Base-by-base conservation (phyloP, 768 basidiomycete species). In the Mycena epipterygia region DNA sequence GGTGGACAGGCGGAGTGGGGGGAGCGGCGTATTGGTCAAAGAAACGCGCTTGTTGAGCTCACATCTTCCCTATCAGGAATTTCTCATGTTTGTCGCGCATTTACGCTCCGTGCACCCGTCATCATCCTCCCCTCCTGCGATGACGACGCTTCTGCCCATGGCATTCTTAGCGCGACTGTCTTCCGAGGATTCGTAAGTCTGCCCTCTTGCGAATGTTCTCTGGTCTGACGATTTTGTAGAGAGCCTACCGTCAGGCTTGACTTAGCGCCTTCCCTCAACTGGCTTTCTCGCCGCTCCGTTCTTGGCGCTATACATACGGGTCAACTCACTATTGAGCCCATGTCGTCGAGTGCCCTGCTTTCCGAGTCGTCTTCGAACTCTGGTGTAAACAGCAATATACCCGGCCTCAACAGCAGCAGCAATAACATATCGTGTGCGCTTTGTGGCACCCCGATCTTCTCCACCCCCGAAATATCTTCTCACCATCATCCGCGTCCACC, bases 201-300 rank as follows among this genome's bases (percentile, higher is more conserved):
- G 55, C 53, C 70, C 62, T 78, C 64, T 73, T 39, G 19, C 25
- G 3, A 48, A 9, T 21, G 27, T 52, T 46, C n/a, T 2, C 42
- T 61, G 9, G 35, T 39, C 67, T 70, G 46, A 59, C 37, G 39
- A 68, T 51, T 59, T 67, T 67, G 5, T 79, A 95, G 96, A 27
- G 97, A 99, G 75, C 95, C 97, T 0, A 95, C 96, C 0, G 84
- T 98, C 33, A 91, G 98, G 12, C 87, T 99, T 21, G 98, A 99
- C 77, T 84, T 94, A n/a, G 96, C 98, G 0, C 95, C 97, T 0
- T 94, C 96, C 16, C 84, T 99, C 37, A 96, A 95, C 76, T 99
- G 95, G 94, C 86, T 99, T n/a, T 93, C 93, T 19, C 89, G 96
- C 30, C 90, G 96, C 32, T 91, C 91, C 5, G 93, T 99, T 27